Base-by-base conservation (phyloP, 2,329 filamentous ascomycete genomes). In the Botrytis elliptica region DNA sequence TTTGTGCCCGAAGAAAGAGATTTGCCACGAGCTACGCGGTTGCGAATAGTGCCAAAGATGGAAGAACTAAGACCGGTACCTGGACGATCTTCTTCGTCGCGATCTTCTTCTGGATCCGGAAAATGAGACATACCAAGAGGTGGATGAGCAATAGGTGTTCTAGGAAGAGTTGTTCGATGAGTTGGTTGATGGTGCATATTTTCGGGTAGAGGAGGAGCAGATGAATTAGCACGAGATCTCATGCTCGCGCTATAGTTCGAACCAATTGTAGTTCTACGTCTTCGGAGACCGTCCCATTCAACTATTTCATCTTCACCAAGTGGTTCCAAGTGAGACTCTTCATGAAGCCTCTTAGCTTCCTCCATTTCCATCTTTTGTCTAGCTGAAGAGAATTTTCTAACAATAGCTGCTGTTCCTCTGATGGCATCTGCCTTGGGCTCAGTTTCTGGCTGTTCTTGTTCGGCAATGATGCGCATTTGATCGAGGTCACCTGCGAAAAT, bases 381-480 rank as follows among this genome's bases (percentile, higher is more conserved):
- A 0, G 91, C 87, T 18, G 86, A 86, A 0, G 94, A 98, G 68
- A 99, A 86, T 22, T 93, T 90, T 75, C 96, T 90, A 71, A 99
- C 88, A 74, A 99, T 94, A 65, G 94, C 94, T 10, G 93, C 95
- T 25, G 95, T 86, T 75, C 95, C 96, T 77, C 96, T 93, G 79
- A 99, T 97, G 16, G 96, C 94, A 82, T 99, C 96, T 22, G 96
- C 96, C 81, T 97, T 97, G 71, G 96, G 96, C 79, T 99, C 96
- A 22, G 92, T 92, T 82, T 99, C 96, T n/a, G 95, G 92, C 81
- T 98, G 94, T 81, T 97, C 94, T 80, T 97, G 94, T 79, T 98
- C 93, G 65, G 93, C 95, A 75, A 98, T 96, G 44, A 95, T 97
- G 46, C 96, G 93, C 71, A 98, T 93, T 85, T 99, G 95, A 79